A percentile compares a stretch with the other conserved stretches of the same genome.
phyloP scores from a whole-genome alignment of 352 stramenopile genomes.

The Pythium diclinum region DNA sequence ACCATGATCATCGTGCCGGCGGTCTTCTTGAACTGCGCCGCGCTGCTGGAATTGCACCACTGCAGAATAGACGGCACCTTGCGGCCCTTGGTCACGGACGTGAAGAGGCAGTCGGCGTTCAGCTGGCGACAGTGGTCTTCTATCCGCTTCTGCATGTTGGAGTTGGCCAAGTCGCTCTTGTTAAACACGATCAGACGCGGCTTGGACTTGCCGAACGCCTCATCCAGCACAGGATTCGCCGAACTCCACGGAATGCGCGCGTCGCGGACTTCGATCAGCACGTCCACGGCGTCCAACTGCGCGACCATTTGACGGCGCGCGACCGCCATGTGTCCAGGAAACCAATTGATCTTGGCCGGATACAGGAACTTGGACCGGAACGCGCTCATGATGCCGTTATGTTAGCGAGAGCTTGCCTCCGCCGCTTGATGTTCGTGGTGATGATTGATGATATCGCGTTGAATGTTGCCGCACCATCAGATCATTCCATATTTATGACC shows the following conservation, averaged over 20 bases:
- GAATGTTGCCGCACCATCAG: slow-evolving; percentile 16
- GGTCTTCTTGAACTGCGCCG: slow-evolving; percentile 80
- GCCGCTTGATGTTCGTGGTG: neutral
- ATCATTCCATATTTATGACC: slow-evolving; percentile 14
- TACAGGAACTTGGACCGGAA: slow-evolving; percentile 80
- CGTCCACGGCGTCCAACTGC: slow-evolving; percentile 77
- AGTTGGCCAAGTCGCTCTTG: slow-evolving; percentile 85
- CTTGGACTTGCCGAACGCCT: slow-evolving; percentile 74
- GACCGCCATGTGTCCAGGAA: slow-evolving; percentile 83
- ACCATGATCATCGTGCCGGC: slow-evolving; percentile 89
- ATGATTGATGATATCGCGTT: neutral
- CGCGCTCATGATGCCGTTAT: slow-evolving; percentile 39
- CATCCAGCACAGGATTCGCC: slow-evolving; percentile 76
- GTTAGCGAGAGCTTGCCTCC: neutral
- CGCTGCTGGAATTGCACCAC: slow-evolving; percentile 74
- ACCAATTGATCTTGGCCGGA: slow-evolving; percentile 85
- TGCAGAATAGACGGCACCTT: slow-evolving; percentile 72
- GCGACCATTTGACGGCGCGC: slow-evolving; percentile 79
- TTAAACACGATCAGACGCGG: slow-evolving; percentile 84
- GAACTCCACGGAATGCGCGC: slow-evolving; percentile 82
- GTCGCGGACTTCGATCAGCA: slow-evolving; percentile 83
- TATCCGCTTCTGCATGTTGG: slow-evolving; percentile 79
- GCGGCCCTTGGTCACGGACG: slow-evolving; percentile 74
- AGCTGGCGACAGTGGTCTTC: slow-evolving; percentile 51
- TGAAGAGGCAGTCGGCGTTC: slow-evolving; percentile 67